Conservation (phyloP, 768 basidiomycete genomes). For the Gloeopeniophorella convolvens region DNA sequence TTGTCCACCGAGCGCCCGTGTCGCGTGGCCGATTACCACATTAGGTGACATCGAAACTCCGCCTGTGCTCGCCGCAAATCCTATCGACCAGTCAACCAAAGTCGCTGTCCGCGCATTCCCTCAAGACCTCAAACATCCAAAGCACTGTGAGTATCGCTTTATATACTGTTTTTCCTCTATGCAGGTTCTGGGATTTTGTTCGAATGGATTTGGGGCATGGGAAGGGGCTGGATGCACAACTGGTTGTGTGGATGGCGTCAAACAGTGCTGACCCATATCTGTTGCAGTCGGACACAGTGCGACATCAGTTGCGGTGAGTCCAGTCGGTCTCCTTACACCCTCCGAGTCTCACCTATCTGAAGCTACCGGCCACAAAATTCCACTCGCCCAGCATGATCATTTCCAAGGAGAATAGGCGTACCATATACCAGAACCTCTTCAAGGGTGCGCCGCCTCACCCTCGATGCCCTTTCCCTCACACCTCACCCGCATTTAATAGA, state of each 20-base stretch:
- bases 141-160: slow-evolving; percentile 3
- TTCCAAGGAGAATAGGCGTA: slow-evolving; percentile 87
- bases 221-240: slow-evolving; percentile 31
- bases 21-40: no score
- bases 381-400: slow-evolving; percentile 79
- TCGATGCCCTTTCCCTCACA: background rate
- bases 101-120: no score
- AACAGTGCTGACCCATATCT: slow-evolving; percentile 19
- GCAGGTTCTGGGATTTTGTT: background rate
- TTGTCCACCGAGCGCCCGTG: no score
- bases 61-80: no score
- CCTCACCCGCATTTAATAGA: slow-evolving; percentile 40
- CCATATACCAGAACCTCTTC: slow-evolving; percentile 99
- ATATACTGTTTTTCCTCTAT: background rate
- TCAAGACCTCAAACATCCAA: no score
- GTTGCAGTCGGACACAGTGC: slow-evolving; percentile 32
- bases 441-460: slow-evolving; percentile 61
- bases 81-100: no score
- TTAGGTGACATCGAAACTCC: no score
- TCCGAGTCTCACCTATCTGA: no score
- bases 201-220: slow-evolving; percentile 10
- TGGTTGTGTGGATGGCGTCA: slow-evolving; percentile 28
- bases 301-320: slow-evolving; percentile 34
- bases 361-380: slow-evolving; percentile 30
- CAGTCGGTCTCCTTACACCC: background rate